A percentile compares a stretch with the other conserved stretches of the same genome.
phyloP scores from a whole-genome alignment of 1,284 basidiomycete genomes.

The Neolentinus lepideus region DNA sequence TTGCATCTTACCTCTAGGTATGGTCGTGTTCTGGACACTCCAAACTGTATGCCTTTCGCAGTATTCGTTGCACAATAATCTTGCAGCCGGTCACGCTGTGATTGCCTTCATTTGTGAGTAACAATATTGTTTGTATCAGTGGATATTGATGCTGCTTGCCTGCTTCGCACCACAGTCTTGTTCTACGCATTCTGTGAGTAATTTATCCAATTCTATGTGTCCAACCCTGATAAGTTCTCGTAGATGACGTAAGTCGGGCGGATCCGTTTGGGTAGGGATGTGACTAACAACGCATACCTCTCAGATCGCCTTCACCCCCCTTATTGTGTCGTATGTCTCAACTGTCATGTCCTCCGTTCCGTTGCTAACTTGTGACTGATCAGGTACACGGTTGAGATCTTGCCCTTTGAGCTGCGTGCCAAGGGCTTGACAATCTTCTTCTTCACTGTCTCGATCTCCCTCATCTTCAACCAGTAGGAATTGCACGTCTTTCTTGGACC shows the following conservation, averaged over 20 bases:
- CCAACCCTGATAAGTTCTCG: not conserved
- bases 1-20: constrained; percentile 17
- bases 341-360: not conserved
- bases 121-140: not conserved
- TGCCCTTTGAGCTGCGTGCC: constrained; percentile 28
- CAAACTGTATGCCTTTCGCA: constrained; percentile 35
- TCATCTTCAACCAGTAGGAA: constrained; percentile 31
- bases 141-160: constrained; percentile 11
- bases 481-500: not conserved
- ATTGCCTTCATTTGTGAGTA: constrained; percentile 42
- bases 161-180: constrained; percentile 14
- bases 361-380: not conserved
- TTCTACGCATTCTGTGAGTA: constrained; percentile 4
- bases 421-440: constrained; percentile 22
- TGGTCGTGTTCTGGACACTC: constrained; percentile 33
- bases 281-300: constrained; percentile 13
- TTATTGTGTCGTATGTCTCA: constrained; percentile 16
- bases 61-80: constrained; percentile 26
- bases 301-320: constrained; percentile 14
- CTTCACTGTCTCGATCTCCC: constrained; percentile 18
- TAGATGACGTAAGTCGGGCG: not conserved
- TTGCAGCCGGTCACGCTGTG: constrained; percentile 32
- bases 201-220: not conserved
- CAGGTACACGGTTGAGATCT: constrained; percentile 25
- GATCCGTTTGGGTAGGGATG: not conserved